Evolutionary conservation across 192 early-diverging fungal genomes (phyloP), one percentile per base, ranked within the genome.

Genomic region (Paraglomus brasilianum): DNA sequence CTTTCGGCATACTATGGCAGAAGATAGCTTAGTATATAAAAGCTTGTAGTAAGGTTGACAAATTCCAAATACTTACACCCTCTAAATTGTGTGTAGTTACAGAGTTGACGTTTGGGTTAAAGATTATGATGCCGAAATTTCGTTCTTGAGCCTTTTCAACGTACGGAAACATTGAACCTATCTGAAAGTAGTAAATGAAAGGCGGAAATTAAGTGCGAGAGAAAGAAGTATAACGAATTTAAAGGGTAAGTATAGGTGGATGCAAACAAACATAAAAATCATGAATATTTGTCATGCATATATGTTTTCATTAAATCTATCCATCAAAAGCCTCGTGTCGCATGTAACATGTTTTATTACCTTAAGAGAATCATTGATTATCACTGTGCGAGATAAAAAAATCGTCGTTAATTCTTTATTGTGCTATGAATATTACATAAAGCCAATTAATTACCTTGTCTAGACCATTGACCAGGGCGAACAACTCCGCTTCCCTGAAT

Each of bases 321-420:
- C 30, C 30, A 30, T 30, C 3, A 30, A 30, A n/a, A 30, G 30
- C 1, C 3, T 30, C 30, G 30, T 30, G 3, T 30, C 30, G n/a
- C n/a, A n/a, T n/a, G n/a, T n/a, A n/a, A n/a, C n/a, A n/a, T n/a
- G n/a, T n/a, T n/a, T n/a, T n/a, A n/a, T 41, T 55, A 75, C 74
- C 74, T 75, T 62, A 4, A 75, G 61, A 10, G 62, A 72, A 36
- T 75, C 74, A 19, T 75, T 75, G 22, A 75, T 75, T 21, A 75
- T 72, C 36, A 75, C 74, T 45, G 58, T 15, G 11, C 39, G 4
- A 63, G 21, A 22, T 44, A 5, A 64, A 64, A 47, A 48, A 11
- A 24, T 47, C 14, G 8, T 41, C 44, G 39, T 17, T 24, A 24
- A 22, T 13, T 56, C 39, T 21, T 38, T 22, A 3, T 30, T 30